Percentiles rank a stretch among this genome's conserved stretches.
Conservation (phyloP, 2,329 filamentous ascomycete species). For the Periconia sp. region DNA sequence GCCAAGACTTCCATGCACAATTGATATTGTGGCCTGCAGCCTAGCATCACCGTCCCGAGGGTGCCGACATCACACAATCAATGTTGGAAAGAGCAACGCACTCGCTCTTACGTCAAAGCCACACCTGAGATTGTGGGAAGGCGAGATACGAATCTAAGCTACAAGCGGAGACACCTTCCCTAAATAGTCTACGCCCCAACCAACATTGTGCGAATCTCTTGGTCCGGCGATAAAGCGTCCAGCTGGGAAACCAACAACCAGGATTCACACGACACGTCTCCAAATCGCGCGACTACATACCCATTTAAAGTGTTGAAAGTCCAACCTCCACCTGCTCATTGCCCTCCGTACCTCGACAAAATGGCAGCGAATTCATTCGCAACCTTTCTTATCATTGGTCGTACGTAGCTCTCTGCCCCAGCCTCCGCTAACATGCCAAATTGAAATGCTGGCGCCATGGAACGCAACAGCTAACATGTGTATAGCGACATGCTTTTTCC, state of each 20-base stretch:
- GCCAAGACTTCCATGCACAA: no score
- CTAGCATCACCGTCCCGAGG: no score
- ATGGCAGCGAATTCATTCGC: slow-evolving; percentile 71
- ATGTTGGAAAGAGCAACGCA: no score
- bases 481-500: slow-evolving; percentile 85
- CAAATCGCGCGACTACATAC: slow-evolving; percentile 6
- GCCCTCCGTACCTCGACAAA: slow-evolving; percentile 15
- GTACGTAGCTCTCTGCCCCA: slow-evolving; percentile 62
- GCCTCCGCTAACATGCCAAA: slow-evolving; percentile 6
- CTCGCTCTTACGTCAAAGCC: no score
- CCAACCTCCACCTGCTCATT: slow-evolving; percentile 12
- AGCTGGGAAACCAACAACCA: slow-evolving; percentile 24
- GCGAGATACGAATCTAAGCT: no score
- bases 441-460: background rate
- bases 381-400: slow-evolving; percentile 95
- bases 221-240: slow-evolving; percentile 27
- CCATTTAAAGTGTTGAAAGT: slow-evolving; percentile 1
- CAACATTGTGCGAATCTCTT: slow-evolving; percentile 20
- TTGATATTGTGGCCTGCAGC: no score
- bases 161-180: slow-evolving; percentile 33
- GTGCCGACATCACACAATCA: no score
- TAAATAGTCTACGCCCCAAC: slow-evolving; percentile 33
- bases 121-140: no score
- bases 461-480: slow-evolving; percentile 15
- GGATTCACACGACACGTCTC: slow-evolving; percentile 17